These are phyloP conservation scores for Ustilaginoidea virens DNA, from an alignment of 2,329 filamentous ascomycete genomes.

Conservation along the genomic window DNA sequence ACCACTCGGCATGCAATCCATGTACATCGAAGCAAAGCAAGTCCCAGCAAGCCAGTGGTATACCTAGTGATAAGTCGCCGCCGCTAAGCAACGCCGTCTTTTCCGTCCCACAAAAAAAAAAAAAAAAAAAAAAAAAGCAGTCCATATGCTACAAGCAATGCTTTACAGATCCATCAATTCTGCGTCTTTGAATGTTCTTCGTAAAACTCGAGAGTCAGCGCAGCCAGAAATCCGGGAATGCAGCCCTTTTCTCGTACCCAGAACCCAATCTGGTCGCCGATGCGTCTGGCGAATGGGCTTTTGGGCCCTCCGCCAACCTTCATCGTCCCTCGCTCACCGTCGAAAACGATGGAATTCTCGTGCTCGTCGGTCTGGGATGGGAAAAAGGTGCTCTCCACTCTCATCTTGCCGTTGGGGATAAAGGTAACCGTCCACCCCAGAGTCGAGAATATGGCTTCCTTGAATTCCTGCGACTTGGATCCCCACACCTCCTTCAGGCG, in stretches of 20 bases:
- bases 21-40: too few relatives aligned
- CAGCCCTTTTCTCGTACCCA: conserved; percentile 92
- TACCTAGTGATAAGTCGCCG: too few relatives aligned
- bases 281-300: conserved; percentile 73
- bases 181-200: conserved; percentile 41
- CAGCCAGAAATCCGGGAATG: conserved; percentile 84
- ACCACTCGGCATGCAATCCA: too few relatives aligned
- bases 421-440: conserved; percentile 93
- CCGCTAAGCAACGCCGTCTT: too few relatives aligned
- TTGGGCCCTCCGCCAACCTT: conserved; percentile 86
- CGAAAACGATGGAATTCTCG: conserved; percentile 66
- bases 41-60: too few relatives aligned
- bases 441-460: conserved; percentile 82
- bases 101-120: too few relatives aligned
- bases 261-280: conserved; percentile 76
- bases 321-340: conserved; percentile 92
- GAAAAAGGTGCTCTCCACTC: conserved; percentile 75
- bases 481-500: conserved; percentile 89
- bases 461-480: conserved; percentile 84
- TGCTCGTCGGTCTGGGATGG: conserved; percentile 54
- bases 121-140: too few relatives aligned
- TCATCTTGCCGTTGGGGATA: conserved; percentile 91
- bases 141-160: too few relatives aligned
- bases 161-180: too few relatives aligned
- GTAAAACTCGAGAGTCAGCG: conserved; percentile 84